Base-by-base conservation (phyloP, 1,139 yeast species). In the Debaryomyces subglobosus region DNA sequence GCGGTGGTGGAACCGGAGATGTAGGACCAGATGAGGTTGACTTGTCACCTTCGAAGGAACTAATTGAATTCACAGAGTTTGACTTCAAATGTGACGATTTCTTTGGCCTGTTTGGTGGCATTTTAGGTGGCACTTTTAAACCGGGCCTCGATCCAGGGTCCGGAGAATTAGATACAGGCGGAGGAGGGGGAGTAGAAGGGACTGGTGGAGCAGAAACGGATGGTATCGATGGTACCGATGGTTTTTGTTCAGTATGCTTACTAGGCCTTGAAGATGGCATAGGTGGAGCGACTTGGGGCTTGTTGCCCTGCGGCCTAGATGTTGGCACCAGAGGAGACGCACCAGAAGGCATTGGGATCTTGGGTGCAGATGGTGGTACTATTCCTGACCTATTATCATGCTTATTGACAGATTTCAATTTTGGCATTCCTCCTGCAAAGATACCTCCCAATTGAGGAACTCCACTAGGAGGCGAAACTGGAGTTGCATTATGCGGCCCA, bases 381-480 rank as follows among this genome's bases (percentile, higher is more conserved):
- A 71, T 65, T 8, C 74, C 75, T 1, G 78, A 63, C n/a, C 79
- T 61, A 52, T 74, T 74, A 52, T 77, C 80, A 30, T 61, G 62
- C 24, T 70, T 72, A 36, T 27, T 43, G 35, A 78, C 77, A 53
- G 84, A 84, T 57, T 81, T 83, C 56, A 90, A 72, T 59, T 87
- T 89, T 7, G 97, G 96, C 64, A 90, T 78, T 1, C 96, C 96
- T 9, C 89, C 91, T 7, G 96, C 95, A 65, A 89, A 84, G 13
- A 89, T 78, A 49, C 87, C 94, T 20, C 92, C 96, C 53, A 89
- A 67, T 60, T 76, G 84, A n/a, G 85, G 86, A 3, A 72, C 72
- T 38, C 74, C 71, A 48, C 68, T 58, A 12, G 62, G 60, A 13
- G 55, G 54, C 16, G 63, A 60, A 1, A 60, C 55, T 0, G 62